phyloP scores from a whole-genome alignment of 345 rosid species.

The Ailanthus altissimus region DNA sequence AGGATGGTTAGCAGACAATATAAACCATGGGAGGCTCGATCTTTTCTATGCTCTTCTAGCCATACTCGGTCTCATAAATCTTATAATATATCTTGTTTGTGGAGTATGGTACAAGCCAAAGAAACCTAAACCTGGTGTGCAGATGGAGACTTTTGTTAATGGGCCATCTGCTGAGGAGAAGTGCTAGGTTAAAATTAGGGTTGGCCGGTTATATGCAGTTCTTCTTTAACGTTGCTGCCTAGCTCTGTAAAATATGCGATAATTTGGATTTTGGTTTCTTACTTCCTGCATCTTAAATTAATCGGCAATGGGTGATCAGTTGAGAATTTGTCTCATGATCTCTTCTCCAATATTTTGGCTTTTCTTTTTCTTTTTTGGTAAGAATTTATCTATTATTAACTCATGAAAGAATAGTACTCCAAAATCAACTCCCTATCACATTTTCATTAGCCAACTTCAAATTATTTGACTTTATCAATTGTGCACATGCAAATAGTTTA shows the following conservation, averaged over 20 bases:
- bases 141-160: constrained; percentile 28
- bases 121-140: constrained; percentile 23
- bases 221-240: neutral
- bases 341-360: too few species aligned
- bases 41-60: constrained; percentile 60
- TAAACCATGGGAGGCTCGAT: constrained; percentile 64
- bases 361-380: neutral
- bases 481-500: too few species aligned
- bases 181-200: constrained; percentile 28
- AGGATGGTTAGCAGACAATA: constrained; percentile 61
- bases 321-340: neutral
- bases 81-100: constrained; percentile 40
- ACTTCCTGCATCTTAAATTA: neutral
- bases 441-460: neutral
- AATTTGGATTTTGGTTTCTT: constrained; percentile 23
- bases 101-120: constrained; percentile 50
- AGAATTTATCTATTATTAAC: neutral
- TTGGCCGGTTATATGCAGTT: neutral
- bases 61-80: constrained; percentile 43
- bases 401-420: too few species aligned
- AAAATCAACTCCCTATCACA: too few species aligned
- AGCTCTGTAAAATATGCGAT: constrained; percentile 19
- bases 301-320: neutral
- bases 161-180: constrained; percentile 29
- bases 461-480: too few species aligned